phyloP scores from a whole-genome alignment of 2,329 filamentous ascomycete species.

The Aspergillus sp. region DNA sequence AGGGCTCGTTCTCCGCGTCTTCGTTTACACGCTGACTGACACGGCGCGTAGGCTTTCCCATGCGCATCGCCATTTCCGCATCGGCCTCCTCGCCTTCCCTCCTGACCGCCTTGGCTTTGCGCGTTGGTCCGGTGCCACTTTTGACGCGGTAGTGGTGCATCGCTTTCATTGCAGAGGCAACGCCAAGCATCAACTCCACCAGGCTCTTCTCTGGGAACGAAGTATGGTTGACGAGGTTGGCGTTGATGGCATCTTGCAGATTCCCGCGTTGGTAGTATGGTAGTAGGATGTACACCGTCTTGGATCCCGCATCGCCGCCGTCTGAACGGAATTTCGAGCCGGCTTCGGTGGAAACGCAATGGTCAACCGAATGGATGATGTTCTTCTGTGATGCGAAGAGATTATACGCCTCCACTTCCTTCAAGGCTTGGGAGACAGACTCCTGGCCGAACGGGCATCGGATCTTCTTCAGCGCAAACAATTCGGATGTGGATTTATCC shows the following conservation, averaged over 20 bases:
- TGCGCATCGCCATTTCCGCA: constrained; percentile 31
- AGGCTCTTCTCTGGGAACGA: constrained; percentile 79
- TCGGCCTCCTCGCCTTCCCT: constrained; percentile 50
- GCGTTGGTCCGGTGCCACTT: constrained; percentile 45
- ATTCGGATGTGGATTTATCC: constrained; percentile 71
- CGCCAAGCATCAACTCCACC: constrained; percentile 84
- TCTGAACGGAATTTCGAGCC: constrained; percentile 47
- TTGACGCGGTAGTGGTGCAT: constrained; percentile 83
- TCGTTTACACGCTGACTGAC: constrained; percentile 42
- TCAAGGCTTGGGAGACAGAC: constrained; percentile 87
- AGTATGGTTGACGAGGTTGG: constrained; percentile 91
- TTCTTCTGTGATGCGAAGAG: constrained; percentile 75
- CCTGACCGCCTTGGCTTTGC: constrained; percentile 48
- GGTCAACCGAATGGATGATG: constrained; percentile 80
- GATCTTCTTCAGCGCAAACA: constrained; percentile 97
- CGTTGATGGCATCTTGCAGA: constrained; percentile 96
- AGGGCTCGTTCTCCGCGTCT: constrained; percentile 67
- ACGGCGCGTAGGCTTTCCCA: constrained; percentile 32
- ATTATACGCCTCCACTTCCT: constrained; percentile 93
- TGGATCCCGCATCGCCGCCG: constrained; percentile 56
- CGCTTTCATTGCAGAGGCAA: constrained; percentile 74
- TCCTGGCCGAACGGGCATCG: constrained; percentile 96
- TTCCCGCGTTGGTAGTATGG: constrained; percentile 95
- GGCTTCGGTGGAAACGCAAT: constrained; percentile 68
- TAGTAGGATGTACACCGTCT: constrained; percentile 93